phyloP scores from a whole-genome alignment of 2,329 filamentous ascomycete species.

The Ampelomyces quisqualis region DNA sequence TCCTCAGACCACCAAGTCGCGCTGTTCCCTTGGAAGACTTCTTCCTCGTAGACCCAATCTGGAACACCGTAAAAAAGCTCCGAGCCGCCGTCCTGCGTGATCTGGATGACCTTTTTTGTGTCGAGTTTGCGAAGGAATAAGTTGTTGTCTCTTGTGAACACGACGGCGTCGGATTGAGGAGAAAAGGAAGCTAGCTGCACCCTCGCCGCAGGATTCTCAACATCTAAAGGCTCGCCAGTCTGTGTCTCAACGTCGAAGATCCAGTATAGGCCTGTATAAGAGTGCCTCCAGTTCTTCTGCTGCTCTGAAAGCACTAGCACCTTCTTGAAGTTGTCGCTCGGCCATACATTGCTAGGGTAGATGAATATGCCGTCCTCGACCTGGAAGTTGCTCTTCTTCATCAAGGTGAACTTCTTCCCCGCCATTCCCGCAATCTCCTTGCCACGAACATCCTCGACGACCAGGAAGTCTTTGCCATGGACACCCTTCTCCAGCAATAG shows the following conservation, averaged over 20 bases:
- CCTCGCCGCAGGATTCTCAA: slow-evolving; percentile 61
- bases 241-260: slow-evolving; percentile 87
- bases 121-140: slow-evolving; percentile 73
- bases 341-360: slow-evolving; percentile 63
- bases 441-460: slow-evolving; percentile 80
- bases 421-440: slow-evolving; percentile 45
- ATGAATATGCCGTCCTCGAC: slow-evolving; percentile 59
- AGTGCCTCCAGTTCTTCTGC: slow-evolving; percentile 84
- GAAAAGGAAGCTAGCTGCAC: slow-evolving; percentile 90
- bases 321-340: slow-evolving; percentile 80
- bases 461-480: slow-evolving; percentile 66
- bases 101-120: slow-evolving; percentile 62
- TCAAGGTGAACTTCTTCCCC: slow-evolving; percentile 66
- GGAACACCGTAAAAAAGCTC: slow-evolving; percentile 94
- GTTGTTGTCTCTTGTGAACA: slow-evolving; percentile 91
- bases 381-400: slow-evolving; percentile 66
- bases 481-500: slow-evolving; percentile 73
- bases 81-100: slow-evolving; percentile 83
- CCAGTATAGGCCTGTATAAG: slow-evolving; percentile 83
- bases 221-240: slow-evolving; percentile 73
- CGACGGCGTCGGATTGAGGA: slow-evolving; percentile 78
- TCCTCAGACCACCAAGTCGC: slow-evolving; percentile 96
- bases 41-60: slow-evolving; percentile 94
- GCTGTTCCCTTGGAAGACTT: slow-evolving; percentile 75
- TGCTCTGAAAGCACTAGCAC: slow-evolving; percentile 76